Evolutionary conservation across 768 basidiomycete species (phyloP).

Genomic region (Clitopilus hobsonii): DNA sequence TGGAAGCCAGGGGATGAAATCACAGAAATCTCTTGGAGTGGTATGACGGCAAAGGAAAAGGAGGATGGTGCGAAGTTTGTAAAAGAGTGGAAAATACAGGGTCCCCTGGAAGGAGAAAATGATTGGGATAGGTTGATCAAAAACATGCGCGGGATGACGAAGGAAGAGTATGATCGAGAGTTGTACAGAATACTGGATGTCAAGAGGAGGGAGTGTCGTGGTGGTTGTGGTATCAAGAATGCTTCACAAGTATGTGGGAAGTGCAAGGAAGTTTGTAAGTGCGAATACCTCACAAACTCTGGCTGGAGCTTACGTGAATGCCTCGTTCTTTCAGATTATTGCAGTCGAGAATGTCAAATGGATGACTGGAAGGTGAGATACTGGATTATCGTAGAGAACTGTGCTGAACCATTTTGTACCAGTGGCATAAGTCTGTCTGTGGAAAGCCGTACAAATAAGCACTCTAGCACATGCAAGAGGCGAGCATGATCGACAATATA

Average conservation of each 20-base stretch:
- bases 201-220: constrained; percentile 14
- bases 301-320: not conserved
- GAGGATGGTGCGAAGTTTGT: constrained; percentile 11
- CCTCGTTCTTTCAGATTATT: constrained; percentile 12
- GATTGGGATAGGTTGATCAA: not conserved
- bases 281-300: not conserved
- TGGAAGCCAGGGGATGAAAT: constrained; percentile 7
- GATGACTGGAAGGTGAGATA: constrained; percentile 11
- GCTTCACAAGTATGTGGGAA: constrained; percentile 15
- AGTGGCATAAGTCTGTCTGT: too few species aligned
- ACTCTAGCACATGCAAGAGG: too few species aligned
- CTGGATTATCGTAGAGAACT: too few species aligned
- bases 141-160: not conserved
- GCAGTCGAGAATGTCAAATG: constrained; percentile 14
- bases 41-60: constrained; percentile 15
- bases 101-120: not conserved
- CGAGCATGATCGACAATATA: too few species aligned
- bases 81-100: constrained; percentile 6
- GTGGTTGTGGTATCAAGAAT: constrained; percentile 18
- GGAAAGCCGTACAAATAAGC: too few species aligned
- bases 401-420: too few species aligned
- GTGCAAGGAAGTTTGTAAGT: constrained; percentile 17
- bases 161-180: constrained; percentile 5
- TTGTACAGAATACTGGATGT: constrained; percentile 2
- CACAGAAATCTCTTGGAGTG: constrained; percentile 16